Conservation (phyloP, 2,329 filamentous ascomycete species). For the Polychaeton citri region DNA sequence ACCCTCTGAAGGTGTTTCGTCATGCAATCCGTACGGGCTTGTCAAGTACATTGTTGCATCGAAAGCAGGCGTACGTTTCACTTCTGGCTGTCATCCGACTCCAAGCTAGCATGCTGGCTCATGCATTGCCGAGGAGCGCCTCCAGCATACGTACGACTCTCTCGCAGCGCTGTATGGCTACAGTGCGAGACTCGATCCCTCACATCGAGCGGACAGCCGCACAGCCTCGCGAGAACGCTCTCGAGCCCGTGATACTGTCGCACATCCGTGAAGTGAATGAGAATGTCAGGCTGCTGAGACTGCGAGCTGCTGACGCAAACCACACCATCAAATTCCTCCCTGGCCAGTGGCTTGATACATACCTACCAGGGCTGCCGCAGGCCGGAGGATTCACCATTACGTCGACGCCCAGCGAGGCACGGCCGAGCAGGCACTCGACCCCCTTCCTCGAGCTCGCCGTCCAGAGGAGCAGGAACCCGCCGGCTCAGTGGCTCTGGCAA, state of each 20-base stretch:
- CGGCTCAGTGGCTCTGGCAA: conserved; percentile 66
- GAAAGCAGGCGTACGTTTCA: too few relatives aligned
- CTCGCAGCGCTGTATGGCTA: too few relatives aligned
- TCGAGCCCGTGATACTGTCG: conserved; percentile 50
- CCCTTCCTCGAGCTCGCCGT: conserved; percentile 66
- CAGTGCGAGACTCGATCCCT: conserved; percentile 16
- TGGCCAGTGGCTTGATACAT: conserved; percentile 81
- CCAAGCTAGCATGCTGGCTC: too few relatives aligned
- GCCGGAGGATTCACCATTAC: conserved; percentile 84
- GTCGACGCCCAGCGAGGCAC: conserved; percentile 46
- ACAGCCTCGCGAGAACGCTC: conserved; percentile 54
- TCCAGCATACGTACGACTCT: too few relatives aligned
- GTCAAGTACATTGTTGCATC: too few relatives aligned
- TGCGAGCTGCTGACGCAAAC: conserved; percentile 40
- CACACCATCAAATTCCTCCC: conserved; percentile 47
- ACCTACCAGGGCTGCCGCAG: conserved; percentile 53
- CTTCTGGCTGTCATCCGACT: too few relatives aligned
- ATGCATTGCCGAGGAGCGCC: too few relatives aligned
- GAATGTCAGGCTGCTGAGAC: conserved; percentile 52
- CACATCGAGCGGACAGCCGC: conserved; percentile 62
- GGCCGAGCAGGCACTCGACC: conserved; percentile 9
- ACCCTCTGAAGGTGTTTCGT: too few relatives aligned
- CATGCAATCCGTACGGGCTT: too few relatives aligned
- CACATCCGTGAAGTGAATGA: conserved; percentile 53
- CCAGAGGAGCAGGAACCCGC: conserved; percentile 56